phyloP scores from a whole-genome alignment of 176 grass and related monocot species.

The Hordeum marinum region DNA sequence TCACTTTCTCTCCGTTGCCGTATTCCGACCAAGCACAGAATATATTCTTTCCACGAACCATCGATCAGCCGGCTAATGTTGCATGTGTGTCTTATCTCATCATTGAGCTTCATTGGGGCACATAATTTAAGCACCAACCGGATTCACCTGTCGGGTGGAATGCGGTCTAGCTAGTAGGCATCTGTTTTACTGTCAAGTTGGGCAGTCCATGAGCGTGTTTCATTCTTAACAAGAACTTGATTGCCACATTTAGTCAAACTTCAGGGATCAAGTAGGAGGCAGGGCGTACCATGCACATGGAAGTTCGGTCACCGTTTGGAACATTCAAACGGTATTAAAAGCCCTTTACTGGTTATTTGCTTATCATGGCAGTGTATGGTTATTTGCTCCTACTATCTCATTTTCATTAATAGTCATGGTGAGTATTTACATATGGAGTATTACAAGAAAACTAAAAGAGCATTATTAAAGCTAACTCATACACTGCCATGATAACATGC shows the following conservation, averaged over 20 bases:
- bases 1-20: neutral
- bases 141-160: neutral
- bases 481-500: too few relatives aligned
- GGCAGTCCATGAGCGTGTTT: neutral
- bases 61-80: neutral
- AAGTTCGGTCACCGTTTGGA: neutral
- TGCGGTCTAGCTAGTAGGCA: neutral
- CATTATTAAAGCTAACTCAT: too few relatives aligned
- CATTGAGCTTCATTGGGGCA: neutral
- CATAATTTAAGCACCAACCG: neutral
- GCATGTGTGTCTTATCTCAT: conserved; percentile 3
- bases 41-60: neutral
- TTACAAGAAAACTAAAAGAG: too few relatives aligned
- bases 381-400: too few relatives aligned
- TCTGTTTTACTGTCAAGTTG: neutral
- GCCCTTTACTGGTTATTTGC: too few relatives aligned
- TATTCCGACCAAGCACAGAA: neutral
- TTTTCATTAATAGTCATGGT: too few relatives aligned
- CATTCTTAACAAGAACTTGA: neutral
- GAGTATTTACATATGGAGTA: too few relatives aligned
- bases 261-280: neutral
- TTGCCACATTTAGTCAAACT: neutral
- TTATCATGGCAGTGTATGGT: too few relatives aligned
- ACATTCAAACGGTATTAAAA: neutral
- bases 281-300: neutral